These are phyloP conservation scores for Carex myosuroides DNA, from an alignment of 176 grass and related monocot genomes.

Conservation along the genomic window DNA sequence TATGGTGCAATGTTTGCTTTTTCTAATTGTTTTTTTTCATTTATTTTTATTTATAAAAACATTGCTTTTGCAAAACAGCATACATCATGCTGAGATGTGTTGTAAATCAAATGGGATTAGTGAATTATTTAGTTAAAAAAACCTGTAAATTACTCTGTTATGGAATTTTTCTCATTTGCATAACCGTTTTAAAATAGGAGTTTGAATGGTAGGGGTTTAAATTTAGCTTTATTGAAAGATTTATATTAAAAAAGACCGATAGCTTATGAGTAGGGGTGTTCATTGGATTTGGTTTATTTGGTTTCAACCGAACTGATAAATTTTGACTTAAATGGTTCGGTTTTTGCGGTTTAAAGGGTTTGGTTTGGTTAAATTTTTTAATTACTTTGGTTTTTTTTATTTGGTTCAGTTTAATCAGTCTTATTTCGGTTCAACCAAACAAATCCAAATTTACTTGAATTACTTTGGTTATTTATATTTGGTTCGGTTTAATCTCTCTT, in stretches of 20 bases:
- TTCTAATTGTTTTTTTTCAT: constrained; percentile 15
- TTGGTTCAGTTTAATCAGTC: too few species aligned
- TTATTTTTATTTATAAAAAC: background rate
- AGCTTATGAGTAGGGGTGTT: background rate
- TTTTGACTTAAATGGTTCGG: too few species aligned
- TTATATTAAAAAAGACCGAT: background rate
- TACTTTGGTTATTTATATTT: too few species aligned
- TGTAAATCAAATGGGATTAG: background rate
- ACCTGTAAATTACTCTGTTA: background rate
- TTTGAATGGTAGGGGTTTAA: background rate
- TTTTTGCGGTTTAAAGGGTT: too few species aligned
- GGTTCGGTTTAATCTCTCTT: too few species aligned
- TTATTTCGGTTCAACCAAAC: too few species aligned
- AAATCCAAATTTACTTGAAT: too few species aligned
- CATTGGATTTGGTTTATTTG: too few species aligned
- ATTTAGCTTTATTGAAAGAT: background rate
- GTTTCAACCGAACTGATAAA: too few species aligned
- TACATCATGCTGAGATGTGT: background rate
- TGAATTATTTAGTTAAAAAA: background rate
- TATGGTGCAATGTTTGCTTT: constrained; percentile 28
- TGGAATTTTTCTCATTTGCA: background rate
- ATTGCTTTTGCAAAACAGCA: background rate
- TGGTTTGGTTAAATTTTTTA: too few species aligned
- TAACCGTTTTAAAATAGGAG: background rate
- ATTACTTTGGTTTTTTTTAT: too few species aligned